Conservation (phyloP, 2,329 filamentous ascomycete species). For the Metarhizium album region DNA sequence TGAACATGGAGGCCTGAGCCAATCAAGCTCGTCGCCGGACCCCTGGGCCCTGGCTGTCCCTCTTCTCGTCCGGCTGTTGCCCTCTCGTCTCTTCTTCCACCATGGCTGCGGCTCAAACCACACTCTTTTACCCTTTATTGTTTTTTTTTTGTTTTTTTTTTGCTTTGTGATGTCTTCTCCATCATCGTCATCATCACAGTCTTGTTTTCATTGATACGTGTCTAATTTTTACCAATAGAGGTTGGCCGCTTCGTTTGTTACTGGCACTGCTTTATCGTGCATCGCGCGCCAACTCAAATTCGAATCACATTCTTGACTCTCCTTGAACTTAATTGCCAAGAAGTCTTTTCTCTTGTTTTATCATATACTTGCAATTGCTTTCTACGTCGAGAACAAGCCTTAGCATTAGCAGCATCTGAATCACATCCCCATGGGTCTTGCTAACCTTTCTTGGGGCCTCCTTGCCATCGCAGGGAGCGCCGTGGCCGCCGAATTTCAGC, state of each 20-base stretch:
- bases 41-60: background rate
- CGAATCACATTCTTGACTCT: constrained; percentile 2
- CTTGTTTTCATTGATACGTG: background rate
- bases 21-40: no score
- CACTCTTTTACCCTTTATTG: constrained; percentile 4
- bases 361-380: background rate
- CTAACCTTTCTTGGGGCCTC: constrained; percentile 21
- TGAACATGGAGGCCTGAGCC: no score
- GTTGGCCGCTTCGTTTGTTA: constrained; percentile 7
- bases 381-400: background rate
- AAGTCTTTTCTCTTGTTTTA: background rate
- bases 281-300: background rate
- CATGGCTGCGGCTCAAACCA: constrained; percentile 1
- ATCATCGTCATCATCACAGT: background rate
- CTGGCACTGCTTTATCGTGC: constrained; percentile 7
- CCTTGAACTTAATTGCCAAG: background rate
- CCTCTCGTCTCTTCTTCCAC: background rate
- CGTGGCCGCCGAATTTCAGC: constrained; percentile 35
- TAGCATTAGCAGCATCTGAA: background rate
- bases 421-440: constrained; percentile 21
- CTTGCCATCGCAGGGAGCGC: constrained; percentile 31
- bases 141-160: no score
- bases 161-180: background rate
- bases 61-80: background rate
- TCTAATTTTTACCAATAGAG: constrained; percentile 4